Conservation (phyloP, 805 yeast genomes). For the Candida andamanensis region DNA sequence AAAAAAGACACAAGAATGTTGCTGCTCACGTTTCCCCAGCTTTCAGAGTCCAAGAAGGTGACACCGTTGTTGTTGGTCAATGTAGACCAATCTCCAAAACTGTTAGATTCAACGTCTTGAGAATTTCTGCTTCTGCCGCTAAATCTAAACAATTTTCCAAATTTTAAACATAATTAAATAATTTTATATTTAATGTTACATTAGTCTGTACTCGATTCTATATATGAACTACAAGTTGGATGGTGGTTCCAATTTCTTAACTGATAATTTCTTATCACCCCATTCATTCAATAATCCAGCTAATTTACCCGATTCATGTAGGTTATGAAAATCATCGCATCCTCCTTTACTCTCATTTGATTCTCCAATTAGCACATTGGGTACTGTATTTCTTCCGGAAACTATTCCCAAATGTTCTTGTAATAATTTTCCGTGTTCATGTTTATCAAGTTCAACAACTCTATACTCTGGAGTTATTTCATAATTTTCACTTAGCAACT, state of each 20-base stretch:
- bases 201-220: slow-evolving; percentile 2
- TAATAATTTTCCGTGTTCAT: slow-evolving; percentile 66
- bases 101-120: slow-evolving; percentile 98
- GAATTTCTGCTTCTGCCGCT: slow-evolving; percentile 85
- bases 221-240: slow-evolving; percentile 35
- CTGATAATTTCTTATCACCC: slow-evolving; percentile 52
- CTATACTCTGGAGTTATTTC: slow-evolving; percentile 66
- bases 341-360: slow-evolving; percentile 71
- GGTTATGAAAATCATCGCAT: slow-evolving; percentile 65
- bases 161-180: slow-evolving; percentile 54
- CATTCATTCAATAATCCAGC: slow-evolving; percentile 50
- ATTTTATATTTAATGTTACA: slow-evolving; percentile 8
- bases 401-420: slow-evolving; percentile 64
- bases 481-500: slow-evolving; percentile 57
- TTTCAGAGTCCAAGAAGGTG: slow-evolving; percentile 99
- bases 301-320: slow-evolving; percentile 56
- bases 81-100: slow-evolving; percentile 99
- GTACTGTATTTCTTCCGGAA: slow-evolving; percentile 85
- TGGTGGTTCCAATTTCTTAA: slow-evolving; percentile 50
- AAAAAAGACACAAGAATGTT: slow-evolving; percentile 99
- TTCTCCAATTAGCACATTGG: slow-evolving; percentile 76
- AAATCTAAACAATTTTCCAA: slow-evolving; percentile 93
- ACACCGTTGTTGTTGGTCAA: slow-evolving; percentile 98
- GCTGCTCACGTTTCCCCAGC: slow-evolving; percentile 99
- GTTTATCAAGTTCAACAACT: slow-evolving; percentile 79